A percentile compares a stretch with the other conserved stretches of the same genome.
Conservation (phyloP, 2,329 filamentous ascomycete genomes). For the Alternaria triticina region DNA sequence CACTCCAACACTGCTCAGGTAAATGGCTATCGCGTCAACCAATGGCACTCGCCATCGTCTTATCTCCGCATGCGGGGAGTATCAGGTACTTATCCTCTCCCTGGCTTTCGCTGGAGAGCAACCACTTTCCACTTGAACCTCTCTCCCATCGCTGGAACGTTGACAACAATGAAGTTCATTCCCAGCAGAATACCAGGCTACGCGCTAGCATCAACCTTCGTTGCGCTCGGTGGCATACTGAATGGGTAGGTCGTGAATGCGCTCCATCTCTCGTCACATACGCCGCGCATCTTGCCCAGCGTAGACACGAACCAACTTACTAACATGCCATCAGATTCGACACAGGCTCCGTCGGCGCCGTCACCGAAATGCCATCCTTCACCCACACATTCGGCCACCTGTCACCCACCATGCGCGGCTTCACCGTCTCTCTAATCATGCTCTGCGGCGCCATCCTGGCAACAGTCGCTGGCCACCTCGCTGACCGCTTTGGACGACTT, state of each 20-base stretch:
- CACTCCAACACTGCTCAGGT: neutral
- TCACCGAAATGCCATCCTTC: neutral
- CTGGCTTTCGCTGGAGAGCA: neutral
- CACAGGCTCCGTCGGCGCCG: neutral
- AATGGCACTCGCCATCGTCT: neutral
- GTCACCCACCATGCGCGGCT: neutral
- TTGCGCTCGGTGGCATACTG: neutral
- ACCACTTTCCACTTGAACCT: neutral
- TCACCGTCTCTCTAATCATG: neutral
- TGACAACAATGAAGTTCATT: neutral
- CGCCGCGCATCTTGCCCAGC: neutral
- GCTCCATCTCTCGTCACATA: rapidly evolving
- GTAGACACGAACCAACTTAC: neutral
- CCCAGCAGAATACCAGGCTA: neutral
- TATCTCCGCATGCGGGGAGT: neutral
- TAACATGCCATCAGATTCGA: neutral
- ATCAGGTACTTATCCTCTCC: neutral
- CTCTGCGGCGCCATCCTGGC: neutral
- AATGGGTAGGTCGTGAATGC: neutral
- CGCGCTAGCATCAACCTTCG: neutral
- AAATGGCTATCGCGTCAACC: neutral
- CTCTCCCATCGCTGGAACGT: neutral
- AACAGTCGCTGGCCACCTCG: neutral
- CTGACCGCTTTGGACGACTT: neutral
- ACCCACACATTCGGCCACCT: neutral